Conservation (phyloP, 331 rosid genomes). For the Malus hybrid region DNA sequence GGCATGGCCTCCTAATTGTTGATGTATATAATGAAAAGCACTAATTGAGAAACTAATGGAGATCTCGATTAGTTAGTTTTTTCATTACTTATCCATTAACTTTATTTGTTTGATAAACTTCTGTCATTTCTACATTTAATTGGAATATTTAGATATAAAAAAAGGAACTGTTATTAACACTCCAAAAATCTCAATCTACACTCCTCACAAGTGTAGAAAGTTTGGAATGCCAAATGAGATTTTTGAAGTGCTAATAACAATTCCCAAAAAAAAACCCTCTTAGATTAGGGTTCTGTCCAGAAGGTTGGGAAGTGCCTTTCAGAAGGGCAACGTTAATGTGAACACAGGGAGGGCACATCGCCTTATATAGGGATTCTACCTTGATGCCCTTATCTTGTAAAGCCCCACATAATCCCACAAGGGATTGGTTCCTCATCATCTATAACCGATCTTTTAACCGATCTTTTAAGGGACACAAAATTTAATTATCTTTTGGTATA, state of each 20-base stretch:
- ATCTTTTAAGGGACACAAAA: constrained; percentile 3
- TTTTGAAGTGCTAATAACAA: too few relatives aligned
- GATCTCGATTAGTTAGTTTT: too few relatives aligned
- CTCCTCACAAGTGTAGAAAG: too few relatives aligned
- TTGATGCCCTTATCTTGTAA: constrained; percentile 5
- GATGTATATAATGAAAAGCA: too few relatives aligned
- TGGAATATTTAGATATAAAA: not conserved
- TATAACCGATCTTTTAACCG: not conserved
- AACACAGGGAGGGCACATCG: constrained; percentile 1
- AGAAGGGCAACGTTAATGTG: not conserved
- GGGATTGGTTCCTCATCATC: constrained; percentile 3
- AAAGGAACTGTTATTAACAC: too few relatives aligned
- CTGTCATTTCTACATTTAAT: not conserved
- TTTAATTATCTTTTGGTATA: not conserved
- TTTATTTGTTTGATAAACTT: not conserved
- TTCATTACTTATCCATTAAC: too few relatives aligned
- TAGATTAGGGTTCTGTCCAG: not conserved
- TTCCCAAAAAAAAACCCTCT: not conserved
- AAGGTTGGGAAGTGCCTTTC: not conserved
- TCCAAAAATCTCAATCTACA: too few relatives aligned
- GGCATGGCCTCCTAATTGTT: too few relatives aligned
- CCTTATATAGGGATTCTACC: constrained; percentile 10
- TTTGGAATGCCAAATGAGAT: too few relatives aligned
- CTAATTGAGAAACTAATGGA: too few relatives aligned
- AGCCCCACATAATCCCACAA: constrained; percentile 4